Conservation (phyloP, 108 stramenopile genomes). For the Nitzschia sp. region DNA sequence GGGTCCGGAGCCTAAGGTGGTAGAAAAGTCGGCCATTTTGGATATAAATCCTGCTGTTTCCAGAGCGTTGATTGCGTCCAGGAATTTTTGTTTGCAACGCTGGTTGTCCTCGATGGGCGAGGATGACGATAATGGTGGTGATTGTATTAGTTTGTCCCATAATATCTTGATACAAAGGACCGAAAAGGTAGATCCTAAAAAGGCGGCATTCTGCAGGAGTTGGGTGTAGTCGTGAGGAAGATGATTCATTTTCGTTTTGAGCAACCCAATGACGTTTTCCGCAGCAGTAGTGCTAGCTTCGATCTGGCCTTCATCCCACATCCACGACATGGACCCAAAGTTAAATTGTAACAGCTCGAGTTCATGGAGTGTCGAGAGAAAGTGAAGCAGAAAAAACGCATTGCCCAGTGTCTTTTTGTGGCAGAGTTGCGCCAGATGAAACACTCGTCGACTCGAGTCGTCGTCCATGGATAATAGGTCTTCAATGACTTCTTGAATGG, state of each 20-base stretch:
- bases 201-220: not conserved
- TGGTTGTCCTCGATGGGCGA: no score
- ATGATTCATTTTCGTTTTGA: not conserved
- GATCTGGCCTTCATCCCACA: not conserved
- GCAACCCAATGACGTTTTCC: constrained; percentile 12
- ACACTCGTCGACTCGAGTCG: no score
- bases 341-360: constrained; percentile 10
- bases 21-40: not conserved
- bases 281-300: not conserved
- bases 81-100: not conserved
- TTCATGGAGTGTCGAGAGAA: constrained; percentile 8
- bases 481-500: no score
- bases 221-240: not conserved
- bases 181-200: not conserved
- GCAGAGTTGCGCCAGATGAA: not conserved
- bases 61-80: not conserved
- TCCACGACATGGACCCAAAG: not conserved
- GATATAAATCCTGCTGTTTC: not conserved
- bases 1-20: no score
- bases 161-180: not conserved
- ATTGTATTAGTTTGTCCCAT: not conserved
- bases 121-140: no score
- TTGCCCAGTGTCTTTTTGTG: constrained; percentile 38
- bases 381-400: constrained; percentile 35
- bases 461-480: no score